Evolutionary conservation across 1,284 basidiomycete genomes (phyloP), one percentile per base, ranked within the genome.

Genomic region (Melampsora occidentalis): DNA sequence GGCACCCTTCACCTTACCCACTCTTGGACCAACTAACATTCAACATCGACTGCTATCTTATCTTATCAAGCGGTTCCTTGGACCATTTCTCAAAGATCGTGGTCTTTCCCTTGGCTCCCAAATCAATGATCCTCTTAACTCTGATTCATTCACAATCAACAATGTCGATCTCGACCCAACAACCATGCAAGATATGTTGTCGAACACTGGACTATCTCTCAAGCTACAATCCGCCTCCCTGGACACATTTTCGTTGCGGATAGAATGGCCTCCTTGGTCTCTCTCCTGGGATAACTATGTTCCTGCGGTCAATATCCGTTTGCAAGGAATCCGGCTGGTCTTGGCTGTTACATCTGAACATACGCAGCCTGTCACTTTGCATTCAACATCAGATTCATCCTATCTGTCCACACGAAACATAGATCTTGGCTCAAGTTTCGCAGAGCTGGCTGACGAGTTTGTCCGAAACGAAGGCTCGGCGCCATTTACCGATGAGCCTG

Each of bases 191-290:
- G 57, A 59, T 5, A 59, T 59, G 7, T 59, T 59, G 28, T 59
- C 66, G 12, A 33, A 61, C n/a, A n/a, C n/a, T 42, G 39, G n/a
- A 20, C 31, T 18, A 18, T 28, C 18, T 61, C 39, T 49, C 35
- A 33, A 35, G 9, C 35, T 71, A n/a, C 20, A 62, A 25, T 71
- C 69, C 46, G 20, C 63, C 28, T 33, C 33, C 28, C 63, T 46
- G 4, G 31, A 33, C 14, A 65, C 66, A 20, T 59, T 75, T 28
- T 68, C 72, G 46, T 64, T 75, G 20, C 51, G 59, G 46, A 75
- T 75, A 48, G 65, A 75, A 35, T 75, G 72, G 72, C 72, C 72
- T 48, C 59, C 72, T 48, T 75, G 72, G 72, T 75, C 72, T 31
- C 61, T 75, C 28, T 68, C 72, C 28, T 65, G 65, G 49, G 51